phyloP scores from a whole-genome alignment of 768 basidiomycete genomes.

The Dictyophora rubrovolvata region DNA sequence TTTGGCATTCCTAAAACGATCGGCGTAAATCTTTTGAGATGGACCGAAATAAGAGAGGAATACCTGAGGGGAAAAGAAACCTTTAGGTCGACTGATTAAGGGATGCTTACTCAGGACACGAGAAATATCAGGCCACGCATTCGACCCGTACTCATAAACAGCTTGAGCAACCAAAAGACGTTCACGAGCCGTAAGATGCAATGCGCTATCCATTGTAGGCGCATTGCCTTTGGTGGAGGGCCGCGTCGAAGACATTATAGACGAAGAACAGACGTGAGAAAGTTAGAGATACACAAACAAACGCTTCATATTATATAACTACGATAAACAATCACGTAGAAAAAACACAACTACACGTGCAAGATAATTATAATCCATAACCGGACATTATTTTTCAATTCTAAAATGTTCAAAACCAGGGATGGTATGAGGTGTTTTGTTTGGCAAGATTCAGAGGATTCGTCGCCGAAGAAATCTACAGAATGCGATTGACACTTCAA shows the following conservation, averaged over 20 bases:
- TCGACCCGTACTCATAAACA: conserved; percentile 69
- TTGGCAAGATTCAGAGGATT: conserved; percentile 77
- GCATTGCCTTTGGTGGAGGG: conserved; percentile 1
- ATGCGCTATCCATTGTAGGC: neutral
- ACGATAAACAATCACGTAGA: too few relatives aligned
- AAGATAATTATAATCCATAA: too few relatives aligned
- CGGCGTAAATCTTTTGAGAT: conserved; percentile 5
- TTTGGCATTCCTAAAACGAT: conserved; percentile 49
- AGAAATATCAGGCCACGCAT: conserved; percentile 59
- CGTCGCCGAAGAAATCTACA: conserved; percentile 63
- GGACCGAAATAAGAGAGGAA: conserved; percentile 13
- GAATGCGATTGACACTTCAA: neutral
- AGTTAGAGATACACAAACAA: conserved; percentile 4
- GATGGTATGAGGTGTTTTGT: conserved; percentile 76
- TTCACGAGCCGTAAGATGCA: conserved; percentile 34
- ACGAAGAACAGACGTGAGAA: conserved; percentile 7
- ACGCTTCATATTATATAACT: too few relatives aligned
- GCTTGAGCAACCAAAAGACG: conserved; percentile 78
- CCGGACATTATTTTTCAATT: too few relatives aligned
- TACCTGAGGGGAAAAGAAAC: conserved; percentile 63
- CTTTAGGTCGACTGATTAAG: conserved; percentile 48
- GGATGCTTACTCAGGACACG: conserved; percentile 62
- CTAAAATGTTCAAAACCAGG: conserved; percentile 54
- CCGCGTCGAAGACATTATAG: conserved; percentile 7
- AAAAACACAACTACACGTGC: too few relatives aligned